phyloP scores from a whole-genome alignment of 495 filamentous ascomycete species.

The Hypoxylon fuscum region DNA sequence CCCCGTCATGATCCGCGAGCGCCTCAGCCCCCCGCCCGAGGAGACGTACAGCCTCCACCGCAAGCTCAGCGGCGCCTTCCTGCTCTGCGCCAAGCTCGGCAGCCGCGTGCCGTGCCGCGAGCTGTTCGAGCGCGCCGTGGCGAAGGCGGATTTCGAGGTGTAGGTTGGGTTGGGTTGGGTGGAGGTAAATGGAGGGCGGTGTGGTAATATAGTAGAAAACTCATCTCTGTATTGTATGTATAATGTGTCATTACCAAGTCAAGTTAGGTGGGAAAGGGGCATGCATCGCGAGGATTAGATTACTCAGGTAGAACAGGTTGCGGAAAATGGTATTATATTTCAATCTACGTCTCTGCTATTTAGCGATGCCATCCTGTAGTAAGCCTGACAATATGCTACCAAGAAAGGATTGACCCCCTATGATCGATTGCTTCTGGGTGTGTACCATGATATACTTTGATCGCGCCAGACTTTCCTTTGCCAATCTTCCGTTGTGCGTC shows the following conservation, averaged over 20 bases:
- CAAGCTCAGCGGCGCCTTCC: slow-evolving; percentile 94
- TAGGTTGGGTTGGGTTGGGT: slow-evolving; percentile 13
- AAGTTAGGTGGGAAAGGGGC: not conserved
- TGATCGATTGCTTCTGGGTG: too few relatives aligned
- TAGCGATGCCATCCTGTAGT: too few relatives aligned
- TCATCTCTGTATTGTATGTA: slow-evolving; percentile 18
- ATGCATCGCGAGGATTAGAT: slow-evolving; percentile 26
- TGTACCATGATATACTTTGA: too few relatives aligned
- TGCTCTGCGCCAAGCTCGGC: slow-evolving; percentile 87
- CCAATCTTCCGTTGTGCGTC: too few relatives aligned
- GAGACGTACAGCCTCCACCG: slow-evolving; percentile 97
- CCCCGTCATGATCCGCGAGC: slow-evolving; percentile 89
- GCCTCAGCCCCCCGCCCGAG: slow-evolving; percentile 90
- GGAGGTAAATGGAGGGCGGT: too few relatives aligned
- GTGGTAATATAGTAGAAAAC: too few relatives aligned
- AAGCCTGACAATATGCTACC: too few relatives aligned
- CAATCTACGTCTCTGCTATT: too few relatives aligned
- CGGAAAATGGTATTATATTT: slow-evolving; percentile 34
- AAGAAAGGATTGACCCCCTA: too few relatives aligned
- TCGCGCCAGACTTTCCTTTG: too few relatives aligned
- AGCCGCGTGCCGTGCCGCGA: slow-evolving; percentile 83
- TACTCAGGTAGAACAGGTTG: slow-evolving; percentile 10
- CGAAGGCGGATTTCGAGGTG: slow-evolving; percentile 51
- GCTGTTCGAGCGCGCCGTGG: slow-evolving; percentile 76
- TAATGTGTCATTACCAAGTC: not conserved